A percentile compares a stretch with the other conserved stretches of the same genome.
Conservation (phyloP, 2,329 filamentous ascomycete genomes). For the Xylariaceae sp. region DNA sequence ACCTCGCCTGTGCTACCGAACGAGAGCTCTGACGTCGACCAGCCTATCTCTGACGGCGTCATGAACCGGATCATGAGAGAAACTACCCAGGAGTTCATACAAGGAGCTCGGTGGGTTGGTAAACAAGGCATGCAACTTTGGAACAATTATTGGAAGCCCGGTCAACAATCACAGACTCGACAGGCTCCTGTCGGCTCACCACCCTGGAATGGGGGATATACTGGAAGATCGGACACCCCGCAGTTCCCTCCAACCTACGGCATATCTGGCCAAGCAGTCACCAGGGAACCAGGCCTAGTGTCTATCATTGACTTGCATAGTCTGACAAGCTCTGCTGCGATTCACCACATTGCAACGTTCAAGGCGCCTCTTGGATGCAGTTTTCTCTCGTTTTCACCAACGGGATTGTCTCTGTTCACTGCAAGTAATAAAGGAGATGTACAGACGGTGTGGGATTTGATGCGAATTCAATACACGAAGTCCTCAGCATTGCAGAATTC, state of each 20-base stretch:
- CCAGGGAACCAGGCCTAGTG: slow-evolving; percentile 72
- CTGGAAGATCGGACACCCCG: slow-evolving; percentile 50
- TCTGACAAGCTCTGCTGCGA: slow-evolving; percentile 54
- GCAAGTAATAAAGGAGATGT: slow-evolving; percentile 84
- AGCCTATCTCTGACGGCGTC: slow-evolving; percentile 71
- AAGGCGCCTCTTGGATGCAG: slow-evolving; percentile 74
- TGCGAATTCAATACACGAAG: slow-evolving; percentile 65
- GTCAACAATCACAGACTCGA: slow-evolving; percentile 48
- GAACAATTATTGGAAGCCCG: slow-evolving; percentile 76
- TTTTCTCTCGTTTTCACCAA: slow-evolving; percentile 77
- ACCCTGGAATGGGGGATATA: slow-evolving; percentile 50
- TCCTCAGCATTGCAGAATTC: slow-evolving; percentile 61
- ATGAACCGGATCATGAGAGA: slow-evolving; percentile 78
- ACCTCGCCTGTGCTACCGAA: slow-evolving; percentile 71
- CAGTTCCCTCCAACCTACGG: slow-evolving; percentile 80
- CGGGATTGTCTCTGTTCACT: slow-evolving; percentile 73
- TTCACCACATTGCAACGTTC: slow-evolving; percentile 72
- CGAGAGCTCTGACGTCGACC: slow-evolving; percentile 69
- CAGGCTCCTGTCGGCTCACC: slow-evolving; percentile 48
- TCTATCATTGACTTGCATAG: slow-evolving; percentile 73
- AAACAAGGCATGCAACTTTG: slow-evolving; percentile 77
- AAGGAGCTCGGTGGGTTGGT: slow-evolving; percentile 74
- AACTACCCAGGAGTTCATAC: slow-evolving; percentile 76
- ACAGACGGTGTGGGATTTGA: slow-evolving; percentile 79
- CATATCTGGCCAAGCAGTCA: slow-evolving; percentile 56